These are phyloP conservation scores for Arthrobotrys entomopaga DNA, from an alignment of 2,329 filamentous ascomycete species.

Conservation along the genomic window DNA sequence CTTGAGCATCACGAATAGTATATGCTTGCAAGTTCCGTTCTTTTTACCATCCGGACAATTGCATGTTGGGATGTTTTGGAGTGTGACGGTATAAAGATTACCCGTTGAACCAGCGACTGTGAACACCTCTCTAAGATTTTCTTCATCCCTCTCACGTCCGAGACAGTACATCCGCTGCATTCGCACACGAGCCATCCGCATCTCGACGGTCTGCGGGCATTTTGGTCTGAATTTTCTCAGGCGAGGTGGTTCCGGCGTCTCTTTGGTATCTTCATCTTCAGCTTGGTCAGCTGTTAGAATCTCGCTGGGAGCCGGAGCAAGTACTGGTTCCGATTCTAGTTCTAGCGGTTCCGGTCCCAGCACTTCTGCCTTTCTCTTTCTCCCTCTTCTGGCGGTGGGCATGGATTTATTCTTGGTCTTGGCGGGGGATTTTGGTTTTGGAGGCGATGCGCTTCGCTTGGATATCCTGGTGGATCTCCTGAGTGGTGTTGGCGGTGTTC, in stretches of 20 bases:
- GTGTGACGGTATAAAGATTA: constrained; percentile 71
- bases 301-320: neutral
- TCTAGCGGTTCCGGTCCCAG: neutral
- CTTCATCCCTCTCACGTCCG: constrained; percentile 49
- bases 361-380: neutral
- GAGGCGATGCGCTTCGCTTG: neutral
- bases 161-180: constrained; percentile 58
- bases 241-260: constrained; percentile 28
- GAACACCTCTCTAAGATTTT: constrained; percentile 65
- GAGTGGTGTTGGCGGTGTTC: too few species aligned
- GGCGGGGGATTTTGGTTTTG: neutral
- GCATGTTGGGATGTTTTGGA: constrained; percentile 68
- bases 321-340: neutral
- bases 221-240: constrained; percentile 56
- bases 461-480: too few species aligned
- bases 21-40: constrained; percentile 68
- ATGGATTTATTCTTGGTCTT: neutral
- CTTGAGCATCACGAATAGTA: constrained; percentile 71
- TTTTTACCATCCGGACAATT: constrained; percentile 68
- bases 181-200: constrained; percentile 55
- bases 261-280: neutral
- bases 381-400: neutral
- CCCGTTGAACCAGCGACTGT: constrained; percentile 73
- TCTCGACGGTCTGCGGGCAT: constrained; percentile 55
- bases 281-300: neutral